Evolutionary conservation across 2,329 filamentous ascomycete species (phyloP), one percentile per base, ranked within the genome.

Genomic region (Fusarium robinianum): DNA sequence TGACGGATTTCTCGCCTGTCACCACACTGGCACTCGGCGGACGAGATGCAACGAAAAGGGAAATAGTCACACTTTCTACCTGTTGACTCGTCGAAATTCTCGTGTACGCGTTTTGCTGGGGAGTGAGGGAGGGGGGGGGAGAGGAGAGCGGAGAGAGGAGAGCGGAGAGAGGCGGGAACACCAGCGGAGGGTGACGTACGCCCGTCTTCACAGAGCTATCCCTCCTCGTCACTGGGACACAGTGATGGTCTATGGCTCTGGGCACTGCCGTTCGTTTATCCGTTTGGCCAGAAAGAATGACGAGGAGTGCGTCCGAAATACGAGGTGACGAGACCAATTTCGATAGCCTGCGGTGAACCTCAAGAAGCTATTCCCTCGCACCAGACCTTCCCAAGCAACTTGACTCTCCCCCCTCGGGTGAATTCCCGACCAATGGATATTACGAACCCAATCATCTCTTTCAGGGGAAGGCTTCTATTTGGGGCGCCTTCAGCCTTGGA

Each of bases 401-500:
- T n/a, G 18, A 35, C 21, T 24, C 17, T 23, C 14, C 24, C 29
- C 36, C 31, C 32, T 36, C 19, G 22, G 26, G 8, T 31, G 29
- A 10, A n/a, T 23, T 10, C 41, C 18, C 19, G 25, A 8, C 54
- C 55, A 58, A 57, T 51, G 36, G 17, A 35, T 33, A n/a, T 17
- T 15, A 7, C 33, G 29, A 14, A 30, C 23, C 14, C 15, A 19
- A n/a, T 26, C 38, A 29, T 26, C 40, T 38, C 31, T 25, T 29
- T 15, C 17, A 32, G 29, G 14, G n/a, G n/a, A n/a, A 37, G n/a
- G 16, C 18, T 55, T 58, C 51, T 58, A 56, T 58, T 51, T 51
- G 32, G 39, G 26, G 45, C 37, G 9, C 19, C 12, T 22, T 36
- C 34, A 54, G 49, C 49, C 48, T 55, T 41, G 23, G 12, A 22